Conservation (phyloP, 2,329 filamentous ascomycete species). For the Pseudogymnoascus sp. region DNA sequence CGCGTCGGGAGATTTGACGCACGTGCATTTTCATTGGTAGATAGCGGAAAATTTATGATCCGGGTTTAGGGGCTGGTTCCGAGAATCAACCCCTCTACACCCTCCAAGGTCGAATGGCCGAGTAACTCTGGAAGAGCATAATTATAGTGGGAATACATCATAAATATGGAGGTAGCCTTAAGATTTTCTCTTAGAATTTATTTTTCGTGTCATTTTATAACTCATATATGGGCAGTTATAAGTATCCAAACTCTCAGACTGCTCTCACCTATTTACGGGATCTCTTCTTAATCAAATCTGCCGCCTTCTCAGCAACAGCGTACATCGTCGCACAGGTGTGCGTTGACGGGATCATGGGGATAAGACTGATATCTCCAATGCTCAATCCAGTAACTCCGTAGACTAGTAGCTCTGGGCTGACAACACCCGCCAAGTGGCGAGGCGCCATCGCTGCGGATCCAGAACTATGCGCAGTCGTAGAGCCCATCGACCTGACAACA, state of each 20-base stretch:
- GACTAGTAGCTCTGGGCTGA: slow-evolving; percentile 16
- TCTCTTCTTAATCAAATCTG: slow-evolving; percentile 11
- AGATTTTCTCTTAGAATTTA: not conserved
- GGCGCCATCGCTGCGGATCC: slow-evolving; percentile 21
- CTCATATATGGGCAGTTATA: not conserved
- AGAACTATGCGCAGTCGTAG: slow-evolving; percentile 34
- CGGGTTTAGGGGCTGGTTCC: not conserved
- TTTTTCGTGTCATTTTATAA: not conserved
- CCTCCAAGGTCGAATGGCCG: not conserved
- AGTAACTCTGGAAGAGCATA: not conserved
- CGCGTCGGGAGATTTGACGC: slow-evolving; percentile 5
- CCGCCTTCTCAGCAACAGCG: slow-evolving; percentile 16
- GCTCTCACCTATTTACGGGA: not conserved
- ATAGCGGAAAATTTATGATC: not conserved
- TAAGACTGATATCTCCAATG: slow-evolving; percentile 18
- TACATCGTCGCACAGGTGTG: slow-evolving; percentile 13
- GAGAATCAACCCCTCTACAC: not conserved
- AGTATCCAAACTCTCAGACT: not conserved
- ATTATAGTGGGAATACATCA: not conserved
- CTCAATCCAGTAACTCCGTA: slow-evolving; percentile 17
- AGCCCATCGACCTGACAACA: slow-evolving; percentile 27
- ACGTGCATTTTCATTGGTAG: slow-evolving; percentile 9
- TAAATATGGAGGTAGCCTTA: not conserved
- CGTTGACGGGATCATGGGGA: slow-evolving; percentile 21
- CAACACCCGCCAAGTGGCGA: slow-evolving; percentile 16